A percentile compares a stretch with the other conserved stretches of the same genome.
Evolutionary conservation across 306 rosid genomes (phyloP).

Genomic region (Sesbania bispinosa): DNA sequence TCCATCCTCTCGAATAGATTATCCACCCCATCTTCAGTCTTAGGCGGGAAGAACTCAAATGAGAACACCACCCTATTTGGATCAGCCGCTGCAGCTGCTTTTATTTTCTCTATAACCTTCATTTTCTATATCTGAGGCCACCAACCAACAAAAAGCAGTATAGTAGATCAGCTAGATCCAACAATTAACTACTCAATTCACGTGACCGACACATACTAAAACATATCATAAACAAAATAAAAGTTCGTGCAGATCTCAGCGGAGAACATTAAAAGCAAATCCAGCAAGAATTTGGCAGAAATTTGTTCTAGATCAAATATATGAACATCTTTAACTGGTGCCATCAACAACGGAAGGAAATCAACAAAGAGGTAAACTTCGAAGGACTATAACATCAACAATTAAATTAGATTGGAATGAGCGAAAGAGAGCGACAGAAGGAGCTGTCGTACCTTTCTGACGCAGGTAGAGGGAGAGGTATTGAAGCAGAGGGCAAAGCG

Average conservation of each 20-base stretch:
- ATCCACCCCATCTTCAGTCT: constrained; percentile 93
- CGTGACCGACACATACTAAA: not conserved
- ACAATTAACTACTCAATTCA: not conserved
- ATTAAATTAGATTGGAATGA: not conserved
- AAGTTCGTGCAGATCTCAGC: constrained; percentile 8
- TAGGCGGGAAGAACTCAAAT: constrained; percentile 90
- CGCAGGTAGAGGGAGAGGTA: not conserved
- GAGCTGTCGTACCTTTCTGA: not conserved
- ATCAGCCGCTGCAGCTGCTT: constrained; percentile 40
- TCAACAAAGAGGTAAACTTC: no score
- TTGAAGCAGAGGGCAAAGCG: not conserved
- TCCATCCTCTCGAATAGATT: constrained; percentile 93
- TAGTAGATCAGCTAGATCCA: constrained; percentile 21
- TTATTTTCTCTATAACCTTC: constrained; percentile 88
- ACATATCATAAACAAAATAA: not conserved
- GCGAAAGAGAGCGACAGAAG: constrained; percentile 16
- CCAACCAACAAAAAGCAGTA: constrained; percentile 17
- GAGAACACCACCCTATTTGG: constrained; percentile 73
- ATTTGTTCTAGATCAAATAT: not conserved
- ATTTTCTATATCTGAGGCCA: constrained; percentile 20
- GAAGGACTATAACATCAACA: not conserved
- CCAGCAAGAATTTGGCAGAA: not conserved
- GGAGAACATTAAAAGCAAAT: not conserved
- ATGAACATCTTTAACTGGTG: not conserved
- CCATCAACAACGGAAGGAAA: not conserved